These are phyloP conservation scores for Mycena haematopus DNA, from an alignment of 768 basidiomycete genomes.

Conservation along the genomic window DNA sequence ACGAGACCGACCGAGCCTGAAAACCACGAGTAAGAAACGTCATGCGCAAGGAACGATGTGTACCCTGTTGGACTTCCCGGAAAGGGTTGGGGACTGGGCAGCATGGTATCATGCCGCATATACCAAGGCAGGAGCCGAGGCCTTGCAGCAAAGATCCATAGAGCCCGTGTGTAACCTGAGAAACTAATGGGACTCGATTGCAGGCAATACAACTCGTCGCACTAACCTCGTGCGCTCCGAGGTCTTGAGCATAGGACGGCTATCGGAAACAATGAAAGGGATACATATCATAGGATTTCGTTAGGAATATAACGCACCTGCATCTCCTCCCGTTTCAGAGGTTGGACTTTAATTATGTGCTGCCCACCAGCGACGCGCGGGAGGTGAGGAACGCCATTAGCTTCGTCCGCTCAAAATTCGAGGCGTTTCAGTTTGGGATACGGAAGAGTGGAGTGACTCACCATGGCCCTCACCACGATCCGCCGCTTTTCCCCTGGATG, in stretches of 20 bases:
- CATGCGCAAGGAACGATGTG: constrained; percentile 12
- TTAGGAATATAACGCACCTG: constrained; percentile 61
- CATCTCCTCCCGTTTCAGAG: constrained; percentile 85
- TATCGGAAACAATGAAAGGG: constrained; percentile 40
- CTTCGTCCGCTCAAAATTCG: neutral
- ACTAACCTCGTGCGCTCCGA: constrained; percentile 67
- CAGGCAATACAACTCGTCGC: neutral
- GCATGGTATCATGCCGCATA: constrained; percentile 80
- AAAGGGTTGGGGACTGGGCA: constrained; percentile 87
- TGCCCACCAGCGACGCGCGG: neutral
- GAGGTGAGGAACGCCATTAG: neutral
- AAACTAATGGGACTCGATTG: neutral
- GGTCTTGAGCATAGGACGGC: constrained; percentile 92
- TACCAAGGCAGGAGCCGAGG: constrained; percentile 71
- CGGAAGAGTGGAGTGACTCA: neutral
- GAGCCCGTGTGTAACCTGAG: constrained; percentile 79
- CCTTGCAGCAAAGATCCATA: constrained; percentile 84
- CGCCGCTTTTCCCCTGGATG: constrained; percentile 15
- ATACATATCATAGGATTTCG: neutral
- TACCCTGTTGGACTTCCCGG: constrained; percentile 85
- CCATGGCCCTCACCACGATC: constrained; percentile 10
- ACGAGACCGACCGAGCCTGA: constrained; percentile 89
- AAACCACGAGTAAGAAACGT: constrained; percentile 2
- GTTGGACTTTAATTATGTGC: constrained; percentile 81
- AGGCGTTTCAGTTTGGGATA: neutral